Evolutionary conservation across 208 protist genomes (phyloP), one percentile per base, ranked within the genome.

Genomic region (Zelonia costaricensis): DNA sequence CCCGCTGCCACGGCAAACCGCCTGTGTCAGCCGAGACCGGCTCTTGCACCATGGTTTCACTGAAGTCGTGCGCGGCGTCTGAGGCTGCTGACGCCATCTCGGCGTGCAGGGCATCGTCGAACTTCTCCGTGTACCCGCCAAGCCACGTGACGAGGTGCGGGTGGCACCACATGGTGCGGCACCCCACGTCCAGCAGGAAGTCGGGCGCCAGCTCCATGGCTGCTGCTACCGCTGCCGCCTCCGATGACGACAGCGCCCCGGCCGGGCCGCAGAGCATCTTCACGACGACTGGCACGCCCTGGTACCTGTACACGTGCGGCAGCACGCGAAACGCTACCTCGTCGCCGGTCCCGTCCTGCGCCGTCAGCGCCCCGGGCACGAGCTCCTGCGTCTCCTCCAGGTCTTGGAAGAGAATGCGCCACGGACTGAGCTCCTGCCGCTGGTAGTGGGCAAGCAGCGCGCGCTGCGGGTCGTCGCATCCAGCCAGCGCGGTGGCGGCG

Each of bases 101-200:
- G 35, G 1, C 33, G 42, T 59, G 59, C 16, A 10, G 13, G 20
- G 53, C 33, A 25, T 35, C 42, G 39, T 35, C 44, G 52, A 83
- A 76, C 59, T 69, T 82, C 56, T 93, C 82, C 22, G 80, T 84
- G 67, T 78, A 93, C 18, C 75, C 80, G 15, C 86, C 86, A 28
- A 74, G 64, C 63, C 75, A 86, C 33, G 44, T 52, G 36, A 86
- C 60, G 20, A 93, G 25, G 62, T 79, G 54, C 16, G 86, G 82
- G 68, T 89, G 82, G 63, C 71, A 86, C 86, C 86, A 93, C 25
- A 52, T 45, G 25, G 48, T 33, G 36, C 86, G 86, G 16, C 55
- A 64, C 1, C 59, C 64, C 42, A 74, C 78, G 53, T 93, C 86
- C 49, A 82, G 73, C 47, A 86, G 57, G 63, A 93, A 93, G 30